Conservation (phyloP, 768 basidiomycete species). For the Tricholoma hemisulphureum region DNA sequence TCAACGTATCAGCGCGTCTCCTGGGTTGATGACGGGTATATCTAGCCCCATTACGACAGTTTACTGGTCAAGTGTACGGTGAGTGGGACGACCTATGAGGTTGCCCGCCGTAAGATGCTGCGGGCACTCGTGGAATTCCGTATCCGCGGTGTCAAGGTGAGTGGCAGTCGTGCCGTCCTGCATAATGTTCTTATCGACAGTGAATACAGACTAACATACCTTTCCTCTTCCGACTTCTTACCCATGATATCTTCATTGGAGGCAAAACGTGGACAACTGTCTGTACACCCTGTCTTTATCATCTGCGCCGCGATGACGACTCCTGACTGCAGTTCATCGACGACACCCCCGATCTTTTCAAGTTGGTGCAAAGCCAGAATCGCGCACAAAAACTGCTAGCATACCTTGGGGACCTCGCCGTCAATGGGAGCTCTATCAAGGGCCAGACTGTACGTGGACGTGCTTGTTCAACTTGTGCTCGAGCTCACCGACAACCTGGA, state of each 20-base stretch:
- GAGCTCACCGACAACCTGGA: background rate
- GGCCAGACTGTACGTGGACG: conserved; percentile 64
- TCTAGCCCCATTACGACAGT: conserved; percentile 95
- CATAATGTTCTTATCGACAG: background rate
- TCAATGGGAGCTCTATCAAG: conserved; percentile 98
- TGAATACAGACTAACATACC: conserved; percentile 88
- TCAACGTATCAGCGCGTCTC: background rate
- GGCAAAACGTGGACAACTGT: conserved; percentile 97
- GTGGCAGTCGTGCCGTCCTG: background rate
- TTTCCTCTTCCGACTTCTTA: conserved; percentile 96
- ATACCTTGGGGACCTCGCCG: conserved; percentile 95
- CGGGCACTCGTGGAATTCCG: conserved; percentile 99
- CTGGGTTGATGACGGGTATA: background rate
- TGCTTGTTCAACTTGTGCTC: background rate
- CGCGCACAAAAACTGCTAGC: conserved; percentile 96
- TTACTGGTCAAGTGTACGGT: conserved; percentile 95
- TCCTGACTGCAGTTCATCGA: conserved; percentile 80
- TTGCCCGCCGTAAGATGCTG: conserved; percentile 98
- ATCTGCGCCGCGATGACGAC: background rate
- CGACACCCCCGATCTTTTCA: conserved; percentile 99
- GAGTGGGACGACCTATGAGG: conserved; percentile 96
- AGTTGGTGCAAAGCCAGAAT: conserved; percentile 95
- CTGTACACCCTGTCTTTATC: background rate
- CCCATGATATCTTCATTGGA: conserved; percentile 92
- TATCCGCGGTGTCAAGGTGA: conserved; percentile 96